A percentile compares a stretch with the other conserved stretches of the same genome.
Evolutionary conservation across 1,284 basidiomycete genomes (phyloP).

Genomic region (Cryptococcus neoformans): DNA sequence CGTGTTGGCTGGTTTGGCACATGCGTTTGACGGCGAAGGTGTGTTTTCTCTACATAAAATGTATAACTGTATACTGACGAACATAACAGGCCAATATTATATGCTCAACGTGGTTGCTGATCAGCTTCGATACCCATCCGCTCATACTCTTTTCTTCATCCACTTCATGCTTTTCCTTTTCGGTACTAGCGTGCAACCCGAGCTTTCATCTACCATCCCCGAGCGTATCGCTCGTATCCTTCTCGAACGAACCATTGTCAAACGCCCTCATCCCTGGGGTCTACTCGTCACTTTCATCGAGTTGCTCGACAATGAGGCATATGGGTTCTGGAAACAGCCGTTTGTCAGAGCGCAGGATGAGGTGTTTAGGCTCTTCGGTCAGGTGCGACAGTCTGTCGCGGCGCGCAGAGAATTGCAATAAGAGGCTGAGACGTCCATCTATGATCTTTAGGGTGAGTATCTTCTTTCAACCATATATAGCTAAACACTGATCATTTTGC

Average conservation of each 20-base stretch:
- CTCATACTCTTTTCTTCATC: constrained; percentile 97
- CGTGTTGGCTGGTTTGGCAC: constrained; percentile 74
- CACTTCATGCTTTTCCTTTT: constrained; percentile 85
- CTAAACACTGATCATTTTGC: not conserved
- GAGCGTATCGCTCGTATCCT: constrained; percentile 91
- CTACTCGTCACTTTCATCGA: constrained; percentile 91
- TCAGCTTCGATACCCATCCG: constrained; percentile 92
- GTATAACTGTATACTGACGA: constrained; percentile 19
- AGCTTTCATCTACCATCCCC: constrained; percentile 55
- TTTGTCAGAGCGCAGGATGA: constrained; percentile 47
- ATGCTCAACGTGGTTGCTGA: constrained; percentile 84
- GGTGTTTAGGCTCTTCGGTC: constrained; percentile 40
- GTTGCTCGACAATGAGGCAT: constrained; percentile 47
- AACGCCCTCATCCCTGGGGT: constrained; percentile 97
- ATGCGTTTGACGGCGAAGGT: constrained; percentile 89
- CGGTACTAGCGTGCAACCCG: constrained; percentile 43
- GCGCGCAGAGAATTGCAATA: constrained; percentile 14
- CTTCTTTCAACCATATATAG: not conserved
- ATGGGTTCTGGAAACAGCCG: constrained; percentile 50
- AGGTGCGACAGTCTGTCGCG: constrained; percentile 8
- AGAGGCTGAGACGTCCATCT: not conserved
- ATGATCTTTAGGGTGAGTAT: not conserved
- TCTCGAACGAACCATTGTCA: constrained; percentile 87
- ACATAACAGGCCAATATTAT: constrained; percentile 76
- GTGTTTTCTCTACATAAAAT: constrained; percentile 8